phyloP scores from a whole-genome alignment of 139 green algal species.

The Chlorella sp. region DNA sequence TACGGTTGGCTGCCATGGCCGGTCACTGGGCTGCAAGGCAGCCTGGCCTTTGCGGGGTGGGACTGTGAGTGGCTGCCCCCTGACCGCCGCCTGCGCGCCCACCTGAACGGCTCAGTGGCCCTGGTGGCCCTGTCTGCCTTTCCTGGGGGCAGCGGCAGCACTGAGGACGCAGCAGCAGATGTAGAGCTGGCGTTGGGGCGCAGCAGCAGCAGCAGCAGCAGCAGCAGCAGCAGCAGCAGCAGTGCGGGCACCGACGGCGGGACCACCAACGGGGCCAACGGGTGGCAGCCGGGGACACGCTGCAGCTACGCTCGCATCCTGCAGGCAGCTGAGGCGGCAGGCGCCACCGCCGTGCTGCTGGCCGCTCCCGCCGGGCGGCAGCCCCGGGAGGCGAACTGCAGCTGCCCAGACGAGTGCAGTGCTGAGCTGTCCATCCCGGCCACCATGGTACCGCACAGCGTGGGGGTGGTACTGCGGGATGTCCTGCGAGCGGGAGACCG shows the following conservation, averaged over 20 bases:
- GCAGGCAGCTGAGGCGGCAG: neutral
- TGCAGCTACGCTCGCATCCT: neutral
- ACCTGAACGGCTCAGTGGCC: neutral
- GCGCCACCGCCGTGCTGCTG: conserved; percentile 29
- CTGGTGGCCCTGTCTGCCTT: conserved; percentile 8
- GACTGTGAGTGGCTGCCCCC: neutral
- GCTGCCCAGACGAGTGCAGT: conserved; percentile 11
- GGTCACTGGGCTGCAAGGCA: neutral
- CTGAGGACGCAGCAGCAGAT: neutral
- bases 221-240: neutral
- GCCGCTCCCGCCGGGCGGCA: conserved; percentile 17
- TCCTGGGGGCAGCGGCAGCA: neutral
- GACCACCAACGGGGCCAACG: neutral
- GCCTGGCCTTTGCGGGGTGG: neutral
- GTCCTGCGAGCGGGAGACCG: neutral
- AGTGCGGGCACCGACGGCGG: too few species aligned
- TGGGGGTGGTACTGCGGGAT: neutral
- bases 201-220: neutral
- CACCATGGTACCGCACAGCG: conserved; percentile 30
- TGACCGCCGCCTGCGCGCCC: neutral
- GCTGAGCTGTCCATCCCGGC: conserved; percentile 21
- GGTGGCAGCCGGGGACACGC: neutral
- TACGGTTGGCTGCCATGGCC: conserved; percentile 22
- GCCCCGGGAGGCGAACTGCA: conserved; percentile 29
- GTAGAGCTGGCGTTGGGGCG: too few species aligned